Evolutionary conservation across 2,329 filamentous ascomycete species (phyloP), one percentile per base, ranked within the genome.

Genomic region (Mollisia scopiformis): DNA sequence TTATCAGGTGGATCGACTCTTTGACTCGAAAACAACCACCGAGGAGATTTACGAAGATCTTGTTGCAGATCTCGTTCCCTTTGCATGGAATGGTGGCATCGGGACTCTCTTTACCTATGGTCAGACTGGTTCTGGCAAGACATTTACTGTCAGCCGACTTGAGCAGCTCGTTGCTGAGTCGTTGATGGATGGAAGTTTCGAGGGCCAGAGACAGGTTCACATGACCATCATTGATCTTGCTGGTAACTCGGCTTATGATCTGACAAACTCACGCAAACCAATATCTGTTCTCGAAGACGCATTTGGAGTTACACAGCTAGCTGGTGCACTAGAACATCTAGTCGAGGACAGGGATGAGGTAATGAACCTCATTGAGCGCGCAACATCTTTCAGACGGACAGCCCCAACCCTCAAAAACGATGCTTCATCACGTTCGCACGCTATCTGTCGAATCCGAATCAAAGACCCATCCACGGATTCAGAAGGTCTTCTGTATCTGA

Each of bases 151-250:
- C 56, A 78, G 72, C 57, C 71, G 72, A 2, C 68, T 82, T 0
- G 76, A 81, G 65, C 62, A 74, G 11, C 72, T 80, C 2, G 76
- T 79, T 6, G 76, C 75, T 2, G 69, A 74, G 37, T 76, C 79
- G 56, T 69, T 81, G 6, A 97, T 89, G 84, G 97, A 97, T 92
- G 94, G 94, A 47, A 86, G 82, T 2, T 80, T 88, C 3, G 89
- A 93, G 21, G 86, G 94, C 66, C 90, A 92, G 0, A 93, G 94
- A 3, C 82, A 97, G 58, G 97, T 98, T 64, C 94, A 94, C 6
- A 86, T 93, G 30, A 97, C 93, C 10, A 97, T 93, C 75, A 88
- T 96, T 75, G 94, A 97, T 75, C 82, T 98, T 55, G 97, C 97
- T 73, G 88, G 96, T 78, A 89, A 93, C 63, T 84, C 86, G 43